Evolutionary conservation across 2,329 filamentous ascomycete species (phyloP).

Genomic region (Penicillium sp.): DNA sequence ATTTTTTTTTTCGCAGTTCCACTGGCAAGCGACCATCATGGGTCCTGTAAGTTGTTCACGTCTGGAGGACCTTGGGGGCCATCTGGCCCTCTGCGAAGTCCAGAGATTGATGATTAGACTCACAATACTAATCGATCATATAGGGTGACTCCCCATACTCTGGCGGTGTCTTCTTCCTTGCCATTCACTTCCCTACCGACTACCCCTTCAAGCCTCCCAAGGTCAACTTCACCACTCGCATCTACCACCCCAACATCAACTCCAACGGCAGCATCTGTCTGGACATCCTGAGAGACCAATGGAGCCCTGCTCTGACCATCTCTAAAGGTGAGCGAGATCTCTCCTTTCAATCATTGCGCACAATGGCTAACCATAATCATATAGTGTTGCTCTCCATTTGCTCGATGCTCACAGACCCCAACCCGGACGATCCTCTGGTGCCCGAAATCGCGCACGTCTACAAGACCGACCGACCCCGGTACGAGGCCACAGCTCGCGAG

Average conservation of each 20-base stretch:
- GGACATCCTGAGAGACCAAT: constrained; percentile 97
- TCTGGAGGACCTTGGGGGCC: constrained; percentile 1
- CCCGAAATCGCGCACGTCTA: constrained; percentile 99
- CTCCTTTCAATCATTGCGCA: background rate
- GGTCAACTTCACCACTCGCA: constrained; percentile 99
- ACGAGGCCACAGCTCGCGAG: constrained; percentile 94
- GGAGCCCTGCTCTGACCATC: constrained; percentile 97
- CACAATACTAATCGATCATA: constrained; percentile 33
- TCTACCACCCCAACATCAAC: constrained; percentile 99
- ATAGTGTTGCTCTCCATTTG: constrained; percentile 98
- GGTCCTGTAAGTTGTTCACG: constrained; percentile 73
- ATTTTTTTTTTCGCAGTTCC: constrained; percentile 64
- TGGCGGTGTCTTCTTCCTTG: constrained; percentile 97
- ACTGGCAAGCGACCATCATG: constrained; percentile 99
- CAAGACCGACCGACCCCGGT: constrained; percentile 95
- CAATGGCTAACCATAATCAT: constrained; percentile 11
- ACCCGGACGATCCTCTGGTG: constrained; percentile 97
- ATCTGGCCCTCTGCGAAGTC: background rate
- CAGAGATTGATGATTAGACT: background rate
- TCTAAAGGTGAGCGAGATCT: constrained; percentile 74
- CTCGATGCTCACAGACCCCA: constrained; percentile 99
- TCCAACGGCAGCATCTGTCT: constrained; percentile 98
- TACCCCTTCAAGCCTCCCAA: constrained; percentile 99
- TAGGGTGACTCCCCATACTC: constrained; percentile 96
- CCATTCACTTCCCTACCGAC: constrained; percentile 99